Conservation (phyloP, 2,329 filamentous ascomycete species). For the Neoascochyta sp. region DNA sequence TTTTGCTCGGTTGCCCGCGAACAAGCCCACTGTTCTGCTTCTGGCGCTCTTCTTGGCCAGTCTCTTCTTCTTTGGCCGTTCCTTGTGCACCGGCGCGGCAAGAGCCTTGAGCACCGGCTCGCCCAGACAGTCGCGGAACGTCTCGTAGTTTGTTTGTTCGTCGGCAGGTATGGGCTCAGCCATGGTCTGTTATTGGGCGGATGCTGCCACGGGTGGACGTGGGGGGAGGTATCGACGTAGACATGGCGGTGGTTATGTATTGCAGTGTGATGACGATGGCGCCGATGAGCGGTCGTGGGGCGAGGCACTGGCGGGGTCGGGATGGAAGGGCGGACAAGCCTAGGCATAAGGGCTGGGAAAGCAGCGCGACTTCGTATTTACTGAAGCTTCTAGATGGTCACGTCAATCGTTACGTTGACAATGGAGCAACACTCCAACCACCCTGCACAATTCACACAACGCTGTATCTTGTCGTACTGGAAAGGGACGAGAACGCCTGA, state of each 20-base stretch:
- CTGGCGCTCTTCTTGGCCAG: conserved; percentile 32
- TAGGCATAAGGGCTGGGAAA: too few relatives aligned
- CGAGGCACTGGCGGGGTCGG: conserved; percentile 13
- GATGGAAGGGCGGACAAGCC: too few relatives aligned
- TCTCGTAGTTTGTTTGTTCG: conserved; percentile 56
- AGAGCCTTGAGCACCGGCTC: conserved; percentile 63
- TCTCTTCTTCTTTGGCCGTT: conserved; percentile 45
- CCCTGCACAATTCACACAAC: too few relatives aligned
- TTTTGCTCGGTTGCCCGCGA: conserved; percentile 4
- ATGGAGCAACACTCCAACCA: too few relatives aligned
- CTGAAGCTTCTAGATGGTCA: too few relatives aligned
- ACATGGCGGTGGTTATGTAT: conserved; percentile 16
- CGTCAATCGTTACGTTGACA: too few relatives aligned
- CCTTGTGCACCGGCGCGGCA: conserved; percentile 42
- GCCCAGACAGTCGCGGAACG: conserved; percentile 72
- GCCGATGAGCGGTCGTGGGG: conserved; percentile 15
- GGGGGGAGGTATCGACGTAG: conserved; percentile 3
- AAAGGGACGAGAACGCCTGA: too few relatives aligned
- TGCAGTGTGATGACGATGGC: conserved; percentile 17
- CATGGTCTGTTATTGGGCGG: conserved; percentile 16
- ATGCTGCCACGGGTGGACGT: conserved; percentile 2
- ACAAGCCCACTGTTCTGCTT: conserved; percentile 10
- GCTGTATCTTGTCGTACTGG: too few relatives aligned
- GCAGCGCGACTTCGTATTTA: too few relatives aligned
- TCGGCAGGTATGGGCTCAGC: conserved; percentile 33